Conservation (phyloP, 2,329 filamentous ascomycete species). For the Huntiella decipiens region DNA sequence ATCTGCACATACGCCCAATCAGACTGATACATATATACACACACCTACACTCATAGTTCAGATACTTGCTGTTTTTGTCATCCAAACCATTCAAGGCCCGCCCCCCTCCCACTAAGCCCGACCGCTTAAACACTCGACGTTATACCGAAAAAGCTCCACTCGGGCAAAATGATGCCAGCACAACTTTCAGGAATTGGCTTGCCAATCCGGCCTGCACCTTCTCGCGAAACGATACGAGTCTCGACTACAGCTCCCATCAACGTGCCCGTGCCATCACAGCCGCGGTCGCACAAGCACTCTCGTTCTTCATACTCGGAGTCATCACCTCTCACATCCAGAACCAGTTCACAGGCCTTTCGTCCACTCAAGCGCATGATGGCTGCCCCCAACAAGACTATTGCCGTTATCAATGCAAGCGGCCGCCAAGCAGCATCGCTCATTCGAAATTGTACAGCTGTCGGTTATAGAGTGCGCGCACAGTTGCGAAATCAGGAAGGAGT, state of each 20-base stretch:
- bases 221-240: conserved; percentile 13
- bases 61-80: too few relatives aligned
- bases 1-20: background rate
- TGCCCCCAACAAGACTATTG: conserved; percentile 58
- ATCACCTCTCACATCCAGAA: conserved; percentile 37
- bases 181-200: conserved; percentile 19
- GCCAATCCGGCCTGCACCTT: conserved; percentile 19
- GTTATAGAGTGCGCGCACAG: conserved; percentile 84
- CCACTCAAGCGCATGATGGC: conserved; percentile 40
- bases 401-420: conserved; percentile 88
- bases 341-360: conserved; percentile 42
- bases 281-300: conserved; percentile 36
- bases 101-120: background rate
- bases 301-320: conserved; percentile 41
- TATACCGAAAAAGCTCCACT: too few relatives aligned
- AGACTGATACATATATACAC: background rate
- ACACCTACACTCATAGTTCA: background rate
- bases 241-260: conserved; percentile 10
- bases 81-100: background rate
- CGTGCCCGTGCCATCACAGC: conserved; percentile 8
- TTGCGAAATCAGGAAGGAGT: conserved; percentile 72
- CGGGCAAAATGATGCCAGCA: conserved; percentile 16
- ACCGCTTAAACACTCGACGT: too few relatives aligned
- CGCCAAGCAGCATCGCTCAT: conserved; percentile 92
- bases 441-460: conserved; percentile 79